phyloP scores from a whole-genome alignment of 768 basidiomycete species.

The Termitomyces sp. region DNA sequence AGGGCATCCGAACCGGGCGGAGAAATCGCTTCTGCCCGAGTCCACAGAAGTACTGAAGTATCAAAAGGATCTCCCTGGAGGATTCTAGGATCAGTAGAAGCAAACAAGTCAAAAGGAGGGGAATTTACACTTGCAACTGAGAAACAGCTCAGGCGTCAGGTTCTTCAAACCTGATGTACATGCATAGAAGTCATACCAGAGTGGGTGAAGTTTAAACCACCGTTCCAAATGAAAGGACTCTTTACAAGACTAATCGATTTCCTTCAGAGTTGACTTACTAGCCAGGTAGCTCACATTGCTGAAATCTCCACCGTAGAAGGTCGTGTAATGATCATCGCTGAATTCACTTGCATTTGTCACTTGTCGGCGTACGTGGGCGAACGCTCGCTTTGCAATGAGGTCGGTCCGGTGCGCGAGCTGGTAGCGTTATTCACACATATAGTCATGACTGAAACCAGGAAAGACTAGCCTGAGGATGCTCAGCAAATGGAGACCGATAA shows the following conservation, averaged over 20 bases:
- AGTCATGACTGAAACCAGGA: conserved; percentile 19
- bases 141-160: background rate
- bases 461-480: conserved; percentile 23
- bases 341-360: conserved; percentile 14
- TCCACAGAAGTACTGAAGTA: conserved; percentile 31
- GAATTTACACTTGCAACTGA: background rate
- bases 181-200: background rate
- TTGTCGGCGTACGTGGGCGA: background rate
- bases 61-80: conserved; percentile 17
- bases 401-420: background rate
- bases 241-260: background rate
- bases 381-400: background rate
- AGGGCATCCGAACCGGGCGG: conserved; percentile 4
- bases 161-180: background rate
- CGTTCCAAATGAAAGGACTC: background rate
- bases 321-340: background rate
- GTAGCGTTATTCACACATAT: background rate
- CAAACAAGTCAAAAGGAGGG: background rate
- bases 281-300: background rate
- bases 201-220: background rate
- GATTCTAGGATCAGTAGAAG: background rate
- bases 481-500: conserved; percentile 33
- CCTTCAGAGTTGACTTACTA: background rate
- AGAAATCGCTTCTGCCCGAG: conserved; percentile 40
- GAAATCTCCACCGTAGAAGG: background rate